phyloP scores from a whole-genome alignment of 768 basidiomycete genomes.

The Podaxis sp. region DNA sequence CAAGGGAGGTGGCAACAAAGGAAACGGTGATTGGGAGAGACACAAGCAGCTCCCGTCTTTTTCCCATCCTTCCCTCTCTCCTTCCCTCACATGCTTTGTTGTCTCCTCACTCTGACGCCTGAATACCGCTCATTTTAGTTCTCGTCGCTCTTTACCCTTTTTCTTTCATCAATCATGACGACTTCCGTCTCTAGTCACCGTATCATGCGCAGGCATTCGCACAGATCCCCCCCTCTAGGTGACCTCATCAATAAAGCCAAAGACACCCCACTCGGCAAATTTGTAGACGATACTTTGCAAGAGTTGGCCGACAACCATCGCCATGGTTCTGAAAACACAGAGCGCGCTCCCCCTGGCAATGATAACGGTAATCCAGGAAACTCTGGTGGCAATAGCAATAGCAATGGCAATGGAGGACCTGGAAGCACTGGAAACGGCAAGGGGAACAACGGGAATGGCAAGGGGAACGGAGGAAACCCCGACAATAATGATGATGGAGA shows the following conservation, averaged over 20 bases:
- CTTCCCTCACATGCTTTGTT: not conserved
- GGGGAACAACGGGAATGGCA: too few species aligned
- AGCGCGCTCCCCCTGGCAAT: not conserved
- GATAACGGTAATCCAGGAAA: not conserved
- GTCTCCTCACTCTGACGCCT: not conserved
- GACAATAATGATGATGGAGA: too few species aligned
- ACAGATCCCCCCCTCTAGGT: not conserved
- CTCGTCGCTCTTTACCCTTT: not conserved
- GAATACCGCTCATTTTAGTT: not conserved
- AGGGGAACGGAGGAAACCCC: too few species aligned
- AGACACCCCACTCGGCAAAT: too few species aligned
- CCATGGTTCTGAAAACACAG: not conserved
- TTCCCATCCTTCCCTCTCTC: not conserved
- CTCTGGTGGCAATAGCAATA: not conserved
- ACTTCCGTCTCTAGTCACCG: not conserved
- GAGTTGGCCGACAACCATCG: not conserved
- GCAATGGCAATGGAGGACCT: not conserved
- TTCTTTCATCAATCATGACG: not conserved
- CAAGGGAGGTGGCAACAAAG: not conserved
- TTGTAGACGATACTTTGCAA: too few species aligned
- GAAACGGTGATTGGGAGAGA: not conserved
- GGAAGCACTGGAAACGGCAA: too few species aligned
- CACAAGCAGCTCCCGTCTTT: not conserved
- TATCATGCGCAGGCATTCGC: conserved; percentile 4
- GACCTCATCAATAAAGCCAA: too few species aligned